phyloP scores from a whole-genome alignment of 1,284 basidiomycete genomes.

The Ustilago cynodontis region DNA sequence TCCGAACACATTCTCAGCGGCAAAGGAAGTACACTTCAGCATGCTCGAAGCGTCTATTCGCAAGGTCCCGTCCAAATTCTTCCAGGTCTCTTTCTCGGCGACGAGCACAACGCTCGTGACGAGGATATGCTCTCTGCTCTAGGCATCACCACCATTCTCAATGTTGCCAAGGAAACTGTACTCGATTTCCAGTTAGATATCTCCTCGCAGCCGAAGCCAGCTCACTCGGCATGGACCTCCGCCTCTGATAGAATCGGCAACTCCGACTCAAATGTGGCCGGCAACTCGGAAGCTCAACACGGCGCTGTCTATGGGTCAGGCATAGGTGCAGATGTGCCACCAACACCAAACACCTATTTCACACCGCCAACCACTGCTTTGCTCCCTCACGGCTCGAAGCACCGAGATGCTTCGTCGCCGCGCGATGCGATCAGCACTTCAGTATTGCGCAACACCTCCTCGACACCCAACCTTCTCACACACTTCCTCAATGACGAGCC shows the following conservation, averaged over 20 bases:
- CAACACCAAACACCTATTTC: conserved; percentile 35
- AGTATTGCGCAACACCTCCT: conserved; percentile 57
- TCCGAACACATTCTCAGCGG: conserved; percentile 65
- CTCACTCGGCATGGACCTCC: conserved; percentile 22
- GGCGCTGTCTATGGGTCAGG: not conserved
- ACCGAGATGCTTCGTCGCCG: conserved; percentile 24
- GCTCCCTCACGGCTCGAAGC: conserved; percentile 1
- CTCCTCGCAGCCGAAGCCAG: conserved; percentile 7
- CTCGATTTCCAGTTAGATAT: conserved; percentile 45
- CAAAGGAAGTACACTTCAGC: conserved; percentile 63
- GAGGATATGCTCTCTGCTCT: conserved; percentile 79
- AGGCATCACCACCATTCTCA: conserved; percentile 85
- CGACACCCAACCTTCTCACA: conserved; percentile 60
- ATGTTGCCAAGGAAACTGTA: conserved; percentile 82
- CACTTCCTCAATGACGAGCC: conserved; percentile 31
- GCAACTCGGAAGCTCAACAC: conserved; percentile 1
- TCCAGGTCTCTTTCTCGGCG: conserved; percentile 90
- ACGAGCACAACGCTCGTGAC: conserved; percentile 90
- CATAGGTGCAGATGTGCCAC: conserved; percentile 12
- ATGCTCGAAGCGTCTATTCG: conserved; percentile 74
- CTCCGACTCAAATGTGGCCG: not conserved
- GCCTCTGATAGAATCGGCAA: conserved; percentile 4
- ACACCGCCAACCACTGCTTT: conserved; percentile 45
- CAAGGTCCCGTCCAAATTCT: conserved; percentile 89
- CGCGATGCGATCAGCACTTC: conserved; percentile 35